Percentiles rank a stretch among this genome's conserved stretches.
phyloP scores from a whole-genome alignment of 768 basidiomycete species.

The Pleurotus platypus region DNA sequence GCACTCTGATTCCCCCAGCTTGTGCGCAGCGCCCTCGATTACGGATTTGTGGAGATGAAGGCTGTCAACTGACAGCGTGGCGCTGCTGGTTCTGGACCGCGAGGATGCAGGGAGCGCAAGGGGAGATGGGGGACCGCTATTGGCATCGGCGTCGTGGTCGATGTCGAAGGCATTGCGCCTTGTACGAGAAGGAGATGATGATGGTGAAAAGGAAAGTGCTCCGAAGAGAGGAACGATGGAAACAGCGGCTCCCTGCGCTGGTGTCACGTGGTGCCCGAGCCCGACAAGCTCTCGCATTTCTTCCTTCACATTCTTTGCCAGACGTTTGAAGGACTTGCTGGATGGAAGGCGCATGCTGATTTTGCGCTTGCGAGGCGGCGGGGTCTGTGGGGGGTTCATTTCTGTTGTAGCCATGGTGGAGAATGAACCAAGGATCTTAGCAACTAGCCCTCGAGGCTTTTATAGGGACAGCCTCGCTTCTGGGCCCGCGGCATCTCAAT shows the following conservation, averaged over 20 bases:
- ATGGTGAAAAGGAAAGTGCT: slow-evolving; percentile 19
- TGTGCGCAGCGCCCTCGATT: background rate
- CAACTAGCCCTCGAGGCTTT: background rate
- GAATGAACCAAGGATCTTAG: slow-evolving; percentile 4
- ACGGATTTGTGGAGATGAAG: background rate
- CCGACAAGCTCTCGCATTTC: slow-evolving; percentile 11
- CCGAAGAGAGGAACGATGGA: slow-evolving; percentile 5
- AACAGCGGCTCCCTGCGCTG: background rate
- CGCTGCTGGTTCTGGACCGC: slow-evolving; percentile 15
- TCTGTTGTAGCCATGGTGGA: no score
- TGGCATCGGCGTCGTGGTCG: slow-evolving; percentile 14
- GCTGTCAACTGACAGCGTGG: slow-evolving; percentile 1
- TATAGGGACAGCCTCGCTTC: background rate
- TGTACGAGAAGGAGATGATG: slow-evolving; percentile 33
- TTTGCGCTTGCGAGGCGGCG: slow-evolving; percentile 6
- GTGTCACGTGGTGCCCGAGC: slow-evolving; percentile 13
- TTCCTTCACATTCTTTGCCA: slow-evolving; percentile 21
- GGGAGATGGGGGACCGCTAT: slow-evolving; percentile 12
- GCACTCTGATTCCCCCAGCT: no score
- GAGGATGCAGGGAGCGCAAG: slow-evolving; percentile 14
- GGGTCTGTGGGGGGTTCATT: slow-evolving; percentile 1
- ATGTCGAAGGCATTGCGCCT: background rate
- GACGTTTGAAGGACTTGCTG: slow-evolving; percentile 18
- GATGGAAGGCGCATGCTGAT: slow-evolving; percentile 13
- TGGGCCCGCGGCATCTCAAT: background rate